These are phyloP conservation scores for Aspergillus aculeatinus DNA, from an alignment of 2,329 filamentous ascomycete species.

Conservation along the genomic window DNA sequence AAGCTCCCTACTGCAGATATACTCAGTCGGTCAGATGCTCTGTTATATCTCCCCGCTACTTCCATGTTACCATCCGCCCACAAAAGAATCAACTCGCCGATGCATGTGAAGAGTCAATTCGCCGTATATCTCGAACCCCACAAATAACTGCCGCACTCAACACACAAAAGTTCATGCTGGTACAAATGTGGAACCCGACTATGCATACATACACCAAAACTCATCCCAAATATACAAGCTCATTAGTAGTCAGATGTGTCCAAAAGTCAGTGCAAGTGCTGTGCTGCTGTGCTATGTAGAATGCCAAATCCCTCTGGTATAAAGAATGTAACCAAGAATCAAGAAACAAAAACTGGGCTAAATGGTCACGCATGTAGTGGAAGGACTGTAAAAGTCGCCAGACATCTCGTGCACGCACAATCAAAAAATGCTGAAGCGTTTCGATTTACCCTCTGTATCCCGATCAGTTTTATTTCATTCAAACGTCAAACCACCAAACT, in stretches of 20 bases:
- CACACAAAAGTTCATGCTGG: too few species aligned
- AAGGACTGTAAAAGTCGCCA: too few species aligned
- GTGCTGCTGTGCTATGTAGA: neutral
- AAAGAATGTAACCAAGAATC: neutral
- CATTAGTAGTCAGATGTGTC: neutral
- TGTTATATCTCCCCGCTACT: too few species aligned
- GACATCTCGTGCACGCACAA: neutral
- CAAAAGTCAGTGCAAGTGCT: neutral
- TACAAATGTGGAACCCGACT: neutral
- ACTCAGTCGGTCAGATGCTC: too few species aligned
- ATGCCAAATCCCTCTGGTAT: neutral
- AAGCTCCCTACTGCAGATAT: too few species aligned
- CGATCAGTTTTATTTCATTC: neutral
- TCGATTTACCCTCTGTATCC: neutral
- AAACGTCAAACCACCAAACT: neutral
- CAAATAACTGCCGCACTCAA: too few species aligned
- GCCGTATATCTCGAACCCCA: neutral
- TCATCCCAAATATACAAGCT: neutral
- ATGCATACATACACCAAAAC: neutral
- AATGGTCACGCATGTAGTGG: neutral
- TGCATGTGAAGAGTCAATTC: neutral
- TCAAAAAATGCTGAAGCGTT: constrained; percentile 3
- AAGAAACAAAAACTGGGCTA: neutral
- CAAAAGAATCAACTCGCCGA: neutral
- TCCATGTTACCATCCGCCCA: too few species aligned